Evolutionary conservation across 345 rosid species (phyloP).

Genomic region (Pistacia vera): DNA sequence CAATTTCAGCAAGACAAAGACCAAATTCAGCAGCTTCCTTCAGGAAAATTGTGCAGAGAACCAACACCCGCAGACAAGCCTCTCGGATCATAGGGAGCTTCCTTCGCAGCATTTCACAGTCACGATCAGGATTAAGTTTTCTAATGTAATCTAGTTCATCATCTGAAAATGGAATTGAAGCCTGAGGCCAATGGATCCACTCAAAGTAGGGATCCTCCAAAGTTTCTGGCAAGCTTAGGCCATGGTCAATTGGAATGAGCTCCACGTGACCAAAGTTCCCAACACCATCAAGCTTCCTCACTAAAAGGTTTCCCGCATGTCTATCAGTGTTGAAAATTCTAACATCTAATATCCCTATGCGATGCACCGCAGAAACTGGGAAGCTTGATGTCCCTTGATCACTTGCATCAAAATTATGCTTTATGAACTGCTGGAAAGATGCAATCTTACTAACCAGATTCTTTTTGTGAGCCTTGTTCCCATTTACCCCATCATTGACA

Average conservation of each 20-base stretch:
- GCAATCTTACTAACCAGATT: slow-evolving; percentile 91
- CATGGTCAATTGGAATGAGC: slow-evolving; percentile 96
- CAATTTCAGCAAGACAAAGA: slow-evolving; percentile 91
- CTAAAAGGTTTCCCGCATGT: slow-evolving; percentile 95
- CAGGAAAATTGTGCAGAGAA: slow-evolving; percentile 83
- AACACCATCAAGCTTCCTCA: slow-evolving; percentile 70
- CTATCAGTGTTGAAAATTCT: slow-evolving; percentile 95
- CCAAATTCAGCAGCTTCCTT: slow-evolving; percentile 85
- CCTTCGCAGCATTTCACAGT: slow-evolving; percentile 74
- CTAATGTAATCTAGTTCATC: slow-evolving; percentile 88
- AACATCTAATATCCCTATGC: slow-evolving; percentile 86
- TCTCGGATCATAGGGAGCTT: slow-evolving; percentile 97
- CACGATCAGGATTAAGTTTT: slow-evolving; percentile 61
- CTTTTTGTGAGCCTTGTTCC: slow-evolving; percentile 61
- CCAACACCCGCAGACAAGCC: slow-evolving; percentile 80
- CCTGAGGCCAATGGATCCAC: slow-evolving; percentile 99
- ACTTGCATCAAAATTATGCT: slow-evolving; percentile 95
- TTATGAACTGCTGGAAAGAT: slow-evolving; percentile 88
- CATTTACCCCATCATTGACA: slow-evolving; percentile 79
- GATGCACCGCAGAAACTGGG: slow-evolving; percentile 91
- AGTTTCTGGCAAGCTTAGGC: slow-evolving; percentile 94
- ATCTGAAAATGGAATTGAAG: slow-evolving; percentile 96
- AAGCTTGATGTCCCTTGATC: slow-evolving; percentile 97
- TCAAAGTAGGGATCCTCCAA: slow-evolving; percentile 99
- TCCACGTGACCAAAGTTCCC: slow-evolving; percentile 85